phyloP scores from a whole-genome alignment of 2,329 filamentous ascomycete species.

The Colletotrichum phormii region DNA sequence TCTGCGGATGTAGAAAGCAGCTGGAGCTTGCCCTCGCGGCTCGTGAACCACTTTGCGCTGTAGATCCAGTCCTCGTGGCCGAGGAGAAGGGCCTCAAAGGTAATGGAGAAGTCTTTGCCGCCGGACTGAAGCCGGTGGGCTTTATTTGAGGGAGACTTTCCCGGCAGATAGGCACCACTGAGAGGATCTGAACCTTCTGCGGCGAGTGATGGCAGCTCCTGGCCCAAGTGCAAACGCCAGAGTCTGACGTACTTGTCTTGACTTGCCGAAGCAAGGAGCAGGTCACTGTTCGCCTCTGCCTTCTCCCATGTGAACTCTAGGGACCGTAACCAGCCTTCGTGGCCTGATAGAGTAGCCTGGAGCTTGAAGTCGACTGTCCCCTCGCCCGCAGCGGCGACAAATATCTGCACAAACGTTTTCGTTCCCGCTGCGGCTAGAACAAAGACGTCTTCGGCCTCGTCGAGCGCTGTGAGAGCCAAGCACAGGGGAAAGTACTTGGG shows the following conservation, averaged over 20 bases:
- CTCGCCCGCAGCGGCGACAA: constrained; percentile 62
- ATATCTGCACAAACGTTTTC: constrained; percentile 83
- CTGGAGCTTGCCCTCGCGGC: constrained; percentile 65
- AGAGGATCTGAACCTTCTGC: constrained; percentile 66
- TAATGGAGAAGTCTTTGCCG: constrained; percentile 78
- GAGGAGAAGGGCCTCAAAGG: constrained; percentile 92
- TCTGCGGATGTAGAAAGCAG: constrained; percentile 93
- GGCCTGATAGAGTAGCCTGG: constrained; percentile 83
- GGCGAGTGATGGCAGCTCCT: constrained; percentile 69
- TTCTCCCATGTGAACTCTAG: constrained; percentile 80
- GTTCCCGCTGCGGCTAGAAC: constrained; percentile 90
- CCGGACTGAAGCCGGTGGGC: constrained; percentile 78
- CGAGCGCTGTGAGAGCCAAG: constrained; percentile 74
- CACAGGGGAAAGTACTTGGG: constrained; percentile 87
- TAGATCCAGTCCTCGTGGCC: constrained; percentile 99
- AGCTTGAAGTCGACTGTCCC: constrained; percentile 68
- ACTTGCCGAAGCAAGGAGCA: constrained; percentile 90
- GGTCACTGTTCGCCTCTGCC: constrained; percentile 66
- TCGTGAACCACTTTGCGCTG: constrained; percentile 79
- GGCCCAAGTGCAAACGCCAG: constrained; percentile 85
- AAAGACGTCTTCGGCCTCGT: constrained; percentile 61
- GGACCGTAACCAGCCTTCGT: constrained; percentile 95
- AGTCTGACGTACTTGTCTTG: constrained; percentile 98
- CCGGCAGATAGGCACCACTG: constrained; percentile 69
- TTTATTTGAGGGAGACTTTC: constrained; percentile 88